Percentiles rank a stretch among this genome's conserved stretches.
Evolutionary conservation across 2,329 filamentous ascomycete species (phyloP).

Genomic region (Fusarium fracticaudum): DNA sequence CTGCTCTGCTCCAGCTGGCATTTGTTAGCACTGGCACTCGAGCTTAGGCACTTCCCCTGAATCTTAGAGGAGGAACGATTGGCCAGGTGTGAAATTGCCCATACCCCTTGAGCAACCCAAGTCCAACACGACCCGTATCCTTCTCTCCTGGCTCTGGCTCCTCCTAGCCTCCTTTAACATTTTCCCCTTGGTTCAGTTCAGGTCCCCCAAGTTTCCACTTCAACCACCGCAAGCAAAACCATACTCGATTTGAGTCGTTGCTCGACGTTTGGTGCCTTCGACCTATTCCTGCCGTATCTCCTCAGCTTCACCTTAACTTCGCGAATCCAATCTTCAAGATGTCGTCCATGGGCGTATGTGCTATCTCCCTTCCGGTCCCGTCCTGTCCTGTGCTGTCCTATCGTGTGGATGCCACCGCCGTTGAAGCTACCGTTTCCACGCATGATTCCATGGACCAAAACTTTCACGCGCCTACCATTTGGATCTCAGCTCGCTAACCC

Average conservation of each 20-base stretch:
- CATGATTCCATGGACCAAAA: slow-evolving; percentile 17
- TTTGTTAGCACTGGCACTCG: slow-evolving; percentile 23
- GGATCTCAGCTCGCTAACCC: slow-evolving; percentile 42
- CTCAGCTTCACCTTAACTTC: slow-evolving; percentile 26
- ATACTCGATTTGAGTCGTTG: slow-evolving; percentile 38
- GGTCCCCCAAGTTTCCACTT: slow-evolving; percentile 41
- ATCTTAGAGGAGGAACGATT: slow-evolving; percentile 45
- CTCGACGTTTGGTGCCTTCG: slow-evolving; percentile 33
- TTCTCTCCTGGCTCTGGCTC: slow-evolving; percentile 41
- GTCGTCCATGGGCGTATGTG: slow-evolving; percentile 50
- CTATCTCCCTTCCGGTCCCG: slow-evolving; percentile 7
- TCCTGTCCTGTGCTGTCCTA: neutral
- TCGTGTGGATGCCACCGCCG: slow-evolving; percentile 27
- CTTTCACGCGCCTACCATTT: slow-evolving; percentile 27
- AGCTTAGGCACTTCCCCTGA: slow-evolving; percentile 42
- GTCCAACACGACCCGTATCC: slow-evolving; percentile 39
- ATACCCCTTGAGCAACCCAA: slow-evolving; percentile 41
- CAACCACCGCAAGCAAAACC: slow-evolving; percentile 44
- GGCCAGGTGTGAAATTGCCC: slow-evolving; percentile 48
- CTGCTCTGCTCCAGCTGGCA: slow-evolving; percentile 10
- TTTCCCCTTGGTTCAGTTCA: slow-evolving; percentile 44
- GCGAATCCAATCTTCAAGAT: slow-evolving; percentile 40
- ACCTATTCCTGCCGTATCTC: slow-evolving; percentile 22
- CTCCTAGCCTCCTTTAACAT: slow-evolving; percentile 46
- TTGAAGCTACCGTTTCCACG: slow-evolving; percentile 38